Base-by-base conservation (phyloP, 352 stramenopile genomes). In the Pythium rishiriense region DNA sequence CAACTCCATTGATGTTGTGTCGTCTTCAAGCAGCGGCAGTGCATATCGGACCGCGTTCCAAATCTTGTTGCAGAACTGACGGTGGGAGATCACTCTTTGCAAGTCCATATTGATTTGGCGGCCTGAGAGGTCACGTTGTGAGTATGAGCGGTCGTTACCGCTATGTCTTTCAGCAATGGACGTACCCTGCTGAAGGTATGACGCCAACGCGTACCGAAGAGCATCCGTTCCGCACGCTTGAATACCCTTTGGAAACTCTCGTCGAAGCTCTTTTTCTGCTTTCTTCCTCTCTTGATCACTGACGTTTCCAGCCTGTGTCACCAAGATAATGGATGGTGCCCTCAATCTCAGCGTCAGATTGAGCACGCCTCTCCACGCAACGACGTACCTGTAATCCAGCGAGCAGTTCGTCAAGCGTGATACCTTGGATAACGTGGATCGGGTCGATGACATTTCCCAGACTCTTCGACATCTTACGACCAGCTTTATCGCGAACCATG, bases 401-500 rank as follows among this genome's bases (percentile, higher is more conserved):
- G 37, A 99, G 78, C 45, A 99, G 76, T 25, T 88, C 74, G 10
- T 98, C 84, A 3, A 99, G 85, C 19, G 83, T 93, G 64, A 97
- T 98, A 51, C 98, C 98, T 68, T 97, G 79, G 60, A 99, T 99
- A 6, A 99, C 90, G 72, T 99, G 95, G 33, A 99, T 79, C 19
- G 98, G 98, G 71, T 99, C 98, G 53, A 99, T 98, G 26, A 99
- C 97, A 70, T 99, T 99, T 54, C 98, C 98, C 17, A 99, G 83
- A 60, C 94, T 98, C 79, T 99, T 99, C 33, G 94, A 99, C 98
- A 99, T 99, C 76, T 99, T 99, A 26, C 97, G 86, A 15, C 97
- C 97, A 67, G 98, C 94, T 73, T 99, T 99, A 72, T 99, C 98
- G 61, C 98, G 88, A n/a, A 99, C 97, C 97, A 99, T 99, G 17